Conservation (phyloP, 2,329 filamentous ascomycete genomes). For the Thermothelomyces thermophilus region DNA sequence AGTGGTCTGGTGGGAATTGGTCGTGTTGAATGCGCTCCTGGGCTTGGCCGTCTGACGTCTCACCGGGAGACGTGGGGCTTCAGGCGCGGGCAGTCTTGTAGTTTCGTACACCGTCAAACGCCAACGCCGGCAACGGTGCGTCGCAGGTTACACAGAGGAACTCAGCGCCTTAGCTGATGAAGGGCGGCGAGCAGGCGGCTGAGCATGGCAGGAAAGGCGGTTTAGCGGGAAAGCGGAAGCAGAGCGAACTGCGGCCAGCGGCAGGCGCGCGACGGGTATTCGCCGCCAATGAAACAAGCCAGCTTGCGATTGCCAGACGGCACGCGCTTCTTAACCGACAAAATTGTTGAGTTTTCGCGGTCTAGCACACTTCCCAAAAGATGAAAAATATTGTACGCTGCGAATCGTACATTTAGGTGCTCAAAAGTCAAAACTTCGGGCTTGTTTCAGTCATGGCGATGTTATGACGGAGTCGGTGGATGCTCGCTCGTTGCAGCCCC, state of each 20-base stretch:
- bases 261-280: background rate
- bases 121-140: background rate
- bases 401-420: background rate
- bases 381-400: too few relatives aligned
- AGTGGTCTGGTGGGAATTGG: background rate
- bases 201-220: background rate
- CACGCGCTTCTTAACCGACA: too few relatives aligned
- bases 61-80: background rate
- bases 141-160: background rate
- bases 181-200: background rate
- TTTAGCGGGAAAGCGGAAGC: too few relatives aligned
- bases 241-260: slow-evolving; percentile 2
- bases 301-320: background rate
- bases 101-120: slow-evolving; percentile 2
- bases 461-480: slow-evolving; percentile 7
- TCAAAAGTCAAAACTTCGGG: background rate
- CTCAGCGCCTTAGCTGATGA: background rate
- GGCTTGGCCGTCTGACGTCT: slow-evolving; percentile 2
- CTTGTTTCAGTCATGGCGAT: slow-evolving; percentile 12
- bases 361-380: too few relatives aligned
- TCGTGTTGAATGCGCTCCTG: background rate
- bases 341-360: too few relatives aligned
- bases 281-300: slow-evolving; percentile 1
- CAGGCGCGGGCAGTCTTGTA: background rate
- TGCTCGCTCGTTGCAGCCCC: background rate